These are phyloP conservation scores for Incumbomyces lentus DNA, from an alignment of 2,329 filamentous ascomycete species.

Conservation along the genomic window DNA sequence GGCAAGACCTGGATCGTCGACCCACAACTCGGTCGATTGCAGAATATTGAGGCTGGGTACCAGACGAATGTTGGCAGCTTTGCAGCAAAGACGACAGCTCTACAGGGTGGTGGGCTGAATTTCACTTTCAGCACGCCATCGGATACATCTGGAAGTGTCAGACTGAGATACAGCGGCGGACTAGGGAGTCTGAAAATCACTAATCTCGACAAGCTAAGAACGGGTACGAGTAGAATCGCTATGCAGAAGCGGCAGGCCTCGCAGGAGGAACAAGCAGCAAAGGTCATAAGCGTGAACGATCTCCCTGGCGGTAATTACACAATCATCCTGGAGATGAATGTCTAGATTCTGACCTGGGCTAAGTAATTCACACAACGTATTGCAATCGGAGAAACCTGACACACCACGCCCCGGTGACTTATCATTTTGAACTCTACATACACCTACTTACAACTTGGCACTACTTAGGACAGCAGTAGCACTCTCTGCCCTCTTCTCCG, in stretches of 20 bases:
- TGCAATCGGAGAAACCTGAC: no score
- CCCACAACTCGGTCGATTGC: conserved; percentile 29
- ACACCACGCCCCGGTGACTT: no score
- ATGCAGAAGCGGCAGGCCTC: background rate
- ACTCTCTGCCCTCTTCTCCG: conserved; percentile 6
- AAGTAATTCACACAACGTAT: no score
- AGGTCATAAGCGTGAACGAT: background rate
- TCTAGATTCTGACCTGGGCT: no score
- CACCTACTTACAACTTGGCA: no score
- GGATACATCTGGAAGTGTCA: conserved; percentile 4
- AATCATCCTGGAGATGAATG: background rate
- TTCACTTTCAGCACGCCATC: conserved; percentile 9
- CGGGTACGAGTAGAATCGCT: background rate
- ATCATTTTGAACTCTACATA: no score
- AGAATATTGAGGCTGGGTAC: conserved; percentile 29
- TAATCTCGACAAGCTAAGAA: background rate
- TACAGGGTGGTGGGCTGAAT: conserved; percentile 6
- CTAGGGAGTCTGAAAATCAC: conserved; percentile 2
- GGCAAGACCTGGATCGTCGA: conserved; percentile 29
- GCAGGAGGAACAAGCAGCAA: background rate
- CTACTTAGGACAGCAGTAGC: background rate
- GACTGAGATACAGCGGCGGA: conserved; percentile 2
- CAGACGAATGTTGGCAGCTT: conserved; percentile 29
- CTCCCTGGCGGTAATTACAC: conserved; percentile 6
- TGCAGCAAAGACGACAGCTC: conserved; percentile 11